phyloP scores from a whole-genome alignment of 2,329 filamentous ascomycete species.

The Epichloe sp. region DNA sequence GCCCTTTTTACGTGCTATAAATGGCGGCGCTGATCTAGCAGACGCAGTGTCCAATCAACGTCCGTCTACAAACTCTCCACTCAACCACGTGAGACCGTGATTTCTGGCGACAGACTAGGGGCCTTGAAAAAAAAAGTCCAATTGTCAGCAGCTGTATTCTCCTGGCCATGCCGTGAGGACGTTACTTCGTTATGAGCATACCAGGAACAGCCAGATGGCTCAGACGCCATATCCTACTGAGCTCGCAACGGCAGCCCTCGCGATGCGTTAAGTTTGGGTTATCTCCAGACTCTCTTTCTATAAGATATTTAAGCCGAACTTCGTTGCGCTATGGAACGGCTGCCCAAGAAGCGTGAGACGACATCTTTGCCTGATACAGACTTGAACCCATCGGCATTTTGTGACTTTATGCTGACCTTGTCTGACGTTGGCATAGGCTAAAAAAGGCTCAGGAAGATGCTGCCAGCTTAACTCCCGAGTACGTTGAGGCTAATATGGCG shows the following conservation, averaged over 20 bases:
- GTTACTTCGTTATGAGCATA: slow-evolving; percentile 24
- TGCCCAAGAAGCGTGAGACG: slow-evolving; percentile 29
- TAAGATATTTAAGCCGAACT: slow-evolving; percentile 21
- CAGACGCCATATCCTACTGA: slow-evolving; percentile 23
- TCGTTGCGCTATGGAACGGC: slow-evolving; percentile 16
- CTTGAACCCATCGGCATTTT: background rate
- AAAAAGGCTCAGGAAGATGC: slow-evolving; percentile 43
- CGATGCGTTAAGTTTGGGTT: background rate
- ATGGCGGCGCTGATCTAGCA: background rate
- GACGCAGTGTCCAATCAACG: background rate
- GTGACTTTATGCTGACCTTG: background rate
- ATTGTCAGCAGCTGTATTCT: slow-evolving; percentile 6
- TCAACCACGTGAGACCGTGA: background rate
- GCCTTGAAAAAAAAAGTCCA: slow-evolving; percentile 11
- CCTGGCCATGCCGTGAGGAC: background rate
- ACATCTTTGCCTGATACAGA: background rate
- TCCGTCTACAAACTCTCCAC: background rate
- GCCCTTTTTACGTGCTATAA: too few species aligned
- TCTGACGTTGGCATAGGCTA: slow-evolving; percentile 19
- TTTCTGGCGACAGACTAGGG: background rate
- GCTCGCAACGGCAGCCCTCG: slow-evolving; percentile 15
- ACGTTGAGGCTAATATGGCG: slow-evolving; percentile 65
- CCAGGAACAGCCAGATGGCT: slow-evolving; percentile 27
- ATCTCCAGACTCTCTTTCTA: background rate
- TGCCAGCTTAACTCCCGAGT: slow-evolving; percentile 38